Evolutionary conservation across 2,329 filamentous ascomycete species (phyloP), one percentile per base, ranked within the genome.

Genomic region (Onygena corvina): DNA sequence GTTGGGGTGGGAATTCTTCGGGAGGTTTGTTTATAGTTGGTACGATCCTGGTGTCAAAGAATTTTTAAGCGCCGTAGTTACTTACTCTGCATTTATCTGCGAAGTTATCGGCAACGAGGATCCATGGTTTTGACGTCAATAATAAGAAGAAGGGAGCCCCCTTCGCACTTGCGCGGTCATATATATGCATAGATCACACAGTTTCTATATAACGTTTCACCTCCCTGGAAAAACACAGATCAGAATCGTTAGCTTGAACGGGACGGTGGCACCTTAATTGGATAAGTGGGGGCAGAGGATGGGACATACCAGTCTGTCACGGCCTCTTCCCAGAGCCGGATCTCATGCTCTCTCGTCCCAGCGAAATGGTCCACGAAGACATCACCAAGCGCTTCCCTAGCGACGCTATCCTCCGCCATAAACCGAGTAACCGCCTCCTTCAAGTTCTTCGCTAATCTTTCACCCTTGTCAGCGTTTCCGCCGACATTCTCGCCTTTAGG

Each of bases 281-380:
- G 9, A 45, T 9, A 42, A 38, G 25, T 38, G 21, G 45, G 33
- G 33, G 31, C 9, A 30, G 44, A 38, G 29, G 3, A 35, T 35
- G 12, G 31, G 49, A 80, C 84, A 66, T 74, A 90, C 88, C 90
- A 96, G 66, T 96, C 92, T 16, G 92, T 96, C 4, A 96, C 90
- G 1, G 89, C 89, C 65, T 96, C 90, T 59, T 96, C 89, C 84
- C 86, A 98, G 16, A 94, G 68, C 53, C 85, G 73, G 51, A 92
- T 76, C 68, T 98, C 92, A 67, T 98, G 89, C 65, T 94, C 83
- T 55, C 92, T 77, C 14, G 90, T 94, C 12, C 92, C 92, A 9
- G 83, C 86, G 70, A 83, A 98, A 66, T 96, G 92, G 12, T 96
- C 89, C 2, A 98, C 92, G 68, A 98, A 98, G 6, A 83, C 85